A percentile compares a stretch with the other conserved stretches of the same genome.
Evolutionary conservation across 225 moss, liverwort and hornwort genomes (phyloP).

Genomic region (Physcomitrium patens): DNA sequence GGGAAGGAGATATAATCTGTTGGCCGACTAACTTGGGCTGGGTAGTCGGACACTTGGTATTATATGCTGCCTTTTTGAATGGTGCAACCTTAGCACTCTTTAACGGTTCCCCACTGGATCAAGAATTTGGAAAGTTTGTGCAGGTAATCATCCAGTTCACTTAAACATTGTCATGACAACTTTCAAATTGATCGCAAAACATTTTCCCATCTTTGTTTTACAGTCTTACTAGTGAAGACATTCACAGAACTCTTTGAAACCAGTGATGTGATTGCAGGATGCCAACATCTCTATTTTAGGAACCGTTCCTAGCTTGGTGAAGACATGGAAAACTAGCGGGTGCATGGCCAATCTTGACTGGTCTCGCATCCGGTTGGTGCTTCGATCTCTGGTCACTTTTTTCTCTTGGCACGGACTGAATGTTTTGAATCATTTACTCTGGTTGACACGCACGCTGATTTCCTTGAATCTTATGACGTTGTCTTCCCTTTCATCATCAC

Average conservation of each 20-base stretch:
- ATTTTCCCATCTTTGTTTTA: not conserved
- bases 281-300: constrained; percentile 59
- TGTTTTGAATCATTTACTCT: not conserved
- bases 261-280: constrained; percentile 46
- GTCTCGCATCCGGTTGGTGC: constrained; percentile 56
- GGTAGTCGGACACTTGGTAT: constrained; percentile 71
- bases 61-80: constrained; percentile 63
- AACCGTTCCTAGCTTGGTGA: constrained; percentile 74
- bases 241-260: not conserved
- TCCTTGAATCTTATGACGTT: not conserved
- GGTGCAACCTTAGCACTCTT: constrained; percentile 68
- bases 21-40: constrained; percentile 86
- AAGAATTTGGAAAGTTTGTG: constrained; percentile 67
- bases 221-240: not conserved
- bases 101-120: constrained; percentile 75
- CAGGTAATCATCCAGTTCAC: constrained; percentile 51
- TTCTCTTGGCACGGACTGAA: not conserved
- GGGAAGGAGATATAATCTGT: constrained; percentile 59
- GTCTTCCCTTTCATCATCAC: too few relatives aligned
- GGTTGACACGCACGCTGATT: not conserved
- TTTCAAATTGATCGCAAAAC: not conserved
- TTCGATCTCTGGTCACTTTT: not conserved
- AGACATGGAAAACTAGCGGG: constrained; percentile 56
- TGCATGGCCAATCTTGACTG: constrained; percentile 68
- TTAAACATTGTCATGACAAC: not conserved